Evolutionary conservation across 495 filamentous ascomycete species (phyloP), one percentile per base, ranked within the genome.

Genomic region (Bacidia gigantensis): DNA sequence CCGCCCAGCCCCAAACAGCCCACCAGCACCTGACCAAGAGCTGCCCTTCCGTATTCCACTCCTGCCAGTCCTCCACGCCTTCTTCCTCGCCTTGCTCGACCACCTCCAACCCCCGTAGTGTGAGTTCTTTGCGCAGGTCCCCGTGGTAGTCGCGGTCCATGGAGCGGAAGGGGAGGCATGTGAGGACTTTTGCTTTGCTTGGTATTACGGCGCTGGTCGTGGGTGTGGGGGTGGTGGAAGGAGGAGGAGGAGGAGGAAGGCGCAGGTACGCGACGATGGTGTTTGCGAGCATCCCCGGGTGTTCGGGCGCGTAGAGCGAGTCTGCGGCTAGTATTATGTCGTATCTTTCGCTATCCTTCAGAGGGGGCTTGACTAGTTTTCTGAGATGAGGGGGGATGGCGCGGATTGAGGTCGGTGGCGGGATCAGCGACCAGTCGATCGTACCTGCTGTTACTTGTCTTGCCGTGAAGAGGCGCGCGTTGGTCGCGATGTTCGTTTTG

Each of bases 11-110:
- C 77, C 79, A 84, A 35, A 81, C 62, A 9, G 72, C 73, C 82
- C 81, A 86, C 82, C 79, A 83, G 62, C 80, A 83, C 26, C 64
- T 69, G 22, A 85, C 79, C 32, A 72, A 73, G 11, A 71, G 61
- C 40, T 67, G 41, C 12, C 57, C 72, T 25, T 66, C 70, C 17
- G 67, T 73, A 43, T 69, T 66, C 0, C 62, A 64, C 35, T 64
- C 61, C 35, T 75, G 79, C 84, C 84, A 87, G 58, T 88, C 84
- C 60, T 87, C 84, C 53, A 73, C 73, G 2, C 83, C 84, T 1
- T 64, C 64, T 62, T 87, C 84, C 41, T 76, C 67, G 0, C 82
- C 84, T 57, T 84, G 71, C 12, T 73, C 69, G 14, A 79, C 38
- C 0, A 81, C 54, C 12, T 58, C 60, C 49, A 88, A 65, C 2